phyloP scores from a whole-genome alignment of 192 early-diverging fungal genomes.

The Gonapodya sp. region DNA sequence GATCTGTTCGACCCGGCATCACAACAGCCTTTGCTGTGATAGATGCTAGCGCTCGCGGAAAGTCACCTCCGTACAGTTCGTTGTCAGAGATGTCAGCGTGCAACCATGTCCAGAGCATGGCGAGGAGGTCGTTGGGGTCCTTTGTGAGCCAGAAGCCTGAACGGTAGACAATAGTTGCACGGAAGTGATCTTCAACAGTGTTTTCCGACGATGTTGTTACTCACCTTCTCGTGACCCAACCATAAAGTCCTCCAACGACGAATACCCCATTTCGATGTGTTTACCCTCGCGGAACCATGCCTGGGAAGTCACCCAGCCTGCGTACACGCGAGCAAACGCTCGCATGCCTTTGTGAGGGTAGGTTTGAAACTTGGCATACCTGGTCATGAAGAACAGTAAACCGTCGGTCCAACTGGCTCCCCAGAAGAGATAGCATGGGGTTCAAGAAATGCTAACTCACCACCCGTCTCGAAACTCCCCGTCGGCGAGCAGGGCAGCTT shows the following conservation, averaged over 20 bases:
- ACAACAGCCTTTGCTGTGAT: not conserved
- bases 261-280: constrained; percentile 18
- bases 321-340: constrained; percentile 16
- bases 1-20: constrained; percentile 7
- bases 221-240: constrained; percentile 20
- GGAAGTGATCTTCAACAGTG: not conserved
- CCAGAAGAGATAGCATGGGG: constrained; percentile 12
- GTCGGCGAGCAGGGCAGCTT: constrained; percentile 15
- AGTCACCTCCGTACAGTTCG: not conserved
- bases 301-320: constrained; percentile 20
- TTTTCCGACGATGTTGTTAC: no score
- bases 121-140: constrained; percentile 20
- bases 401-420: constrained; percentile 12
- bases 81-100: constrained; percentile 12
- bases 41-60: not conserved
- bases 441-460: not conserved
- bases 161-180: not conserved
- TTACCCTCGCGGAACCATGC: constrained; percentile 18
- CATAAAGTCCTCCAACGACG: constrained; percentile 18
- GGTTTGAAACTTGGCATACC: not conserved
- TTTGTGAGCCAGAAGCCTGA: constrained; percentile 17
- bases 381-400: not conserved
- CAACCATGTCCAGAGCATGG: constrained; percentile 22
- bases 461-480: constrained; percentile 15
- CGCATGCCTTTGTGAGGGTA: not conserved